Evolutionary conservation across 768 basidiomycete genomes (phyloP), one percentile per base, ranked within the genome.

Genomic region (Xanthoconium purpureum): DNA sequence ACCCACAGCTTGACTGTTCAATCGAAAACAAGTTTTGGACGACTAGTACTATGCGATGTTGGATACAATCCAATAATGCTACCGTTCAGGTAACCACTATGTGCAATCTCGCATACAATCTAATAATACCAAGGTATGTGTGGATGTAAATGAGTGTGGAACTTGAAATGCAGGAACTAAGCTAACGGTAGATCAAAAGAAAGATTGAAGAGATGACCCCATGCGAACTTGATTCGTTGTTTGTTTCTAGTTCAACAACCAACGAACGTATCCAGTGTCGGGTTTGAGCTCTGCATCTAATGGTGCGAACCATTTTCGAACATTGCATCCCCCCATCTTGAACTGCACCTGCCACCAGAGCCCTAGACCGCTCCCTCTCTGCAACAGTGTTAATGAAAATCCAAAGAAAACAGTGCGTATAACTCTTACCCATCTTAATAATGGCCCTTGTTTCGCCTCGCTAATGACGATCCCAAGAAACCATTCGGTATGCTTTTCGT

Each of bases 261-360:
- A 55, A n/a, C 78, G 77, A 3, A 80, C 75, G 53, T 78, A 72
- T 20, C 67, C 50, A 1, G 61, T 78, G 63, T 88, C 78, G 3
- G 85, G 85, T 67, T 87, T 88, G 52, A 87, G 78, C 57, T 86
- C 84, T 17, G 85, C 86, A 52, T 85, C 82, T 47, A 84, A 71
- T 7, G 86, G 85, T 3, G 85, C 78, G 63, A 84, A 82, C 65
- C 81, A 84, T 66, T 82, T 84, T 35, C 84, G 80, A 33, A 83
- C 65, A 52, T 77, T 77, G 35, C 35, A 54, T 18, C 29, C 30
- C 65, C 47, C 69, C 46, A 75, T 70, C 12, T 17, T 7, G 55
- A 80, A 85, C 47, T 77, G 67, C 33, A 81, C 84, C 15, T 24
- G 24, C 24, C 78, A 78, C 67, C 81, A 87, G 59, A 77, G 83